phyloP scores from a whole-genome alignment of 2,329 filamentous ascomycete species.

The Xylariaceae sp. region DNA sequence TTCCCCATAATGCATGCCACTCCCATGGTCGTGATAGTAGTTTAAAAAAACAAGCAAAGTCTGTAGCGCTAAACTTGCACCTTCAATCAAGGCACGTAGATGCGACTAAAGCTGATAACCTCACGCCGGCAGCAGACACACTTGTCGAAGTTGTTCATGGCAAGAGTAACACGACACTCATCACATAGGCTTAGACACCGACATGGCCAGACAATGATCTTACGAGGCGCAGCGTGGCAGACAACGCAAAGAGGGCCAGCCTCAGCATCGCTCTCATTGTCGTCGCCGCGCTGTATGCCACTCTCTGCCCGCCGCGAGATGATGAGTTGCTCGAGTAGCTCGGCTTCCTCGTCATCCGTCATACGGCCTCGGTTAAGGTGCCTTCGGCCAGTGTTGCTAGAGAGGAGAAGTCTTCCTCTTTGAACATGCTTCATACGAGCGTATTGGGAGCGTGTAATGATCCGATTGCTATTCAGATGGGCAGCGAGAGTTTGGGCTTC shows the following conservation, averaged over 20 bases:
- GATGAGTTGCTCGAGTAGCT: constrained; percentile 66
- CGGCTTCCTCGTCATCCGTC: constrained; percentile 64
- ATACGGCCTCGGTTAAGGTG: constrained; percentile 46
- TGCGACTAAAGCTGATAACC: constrained; percentile 85
- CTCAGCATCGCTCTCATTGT: constrained; percentile 44
- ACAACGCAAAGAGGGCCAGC: constrained; percentile 88
- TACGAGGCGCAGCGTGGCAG: constrained; percentile 84
- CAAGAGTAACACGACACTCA: constrained; percentile 89
- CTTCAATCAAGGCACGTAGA: constrained; percentile 74
- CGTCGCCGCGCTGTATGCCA: constrained; percentile 8
- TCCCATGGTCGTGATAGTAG: constrained; percentile 3
- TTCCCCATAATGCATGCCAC: constrained; percentile 15
- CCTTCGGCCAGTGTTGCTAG: constrained; percentile 49
- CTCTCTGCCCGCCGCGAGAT: constrained; percentile 54
- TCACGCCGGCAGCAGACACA: constrained; percentile 93
- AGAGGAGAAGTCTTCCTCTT: constrained; percentile 71
- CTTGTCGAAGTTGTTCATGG: constrained; percentile 96
- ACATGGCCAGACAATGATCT: constrained; percentile 95
- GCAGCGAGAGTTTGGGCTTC: constrained; percentile 83
- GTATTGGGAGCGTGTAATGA: constrained; percentile 85
- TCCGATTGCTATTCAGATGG: constrained; percentile 73
- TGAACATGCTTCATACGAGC: constrained; percentile 71
- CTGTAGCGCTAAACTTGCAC: not conserved
- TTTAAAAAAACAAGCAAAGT: not conserved
- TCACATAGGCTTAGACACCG: constrained; percentile 94